Base-by-base conservation (phyloP, 2,329 filamentous ascomycete species). In the Didymella segeticola region DNA sequence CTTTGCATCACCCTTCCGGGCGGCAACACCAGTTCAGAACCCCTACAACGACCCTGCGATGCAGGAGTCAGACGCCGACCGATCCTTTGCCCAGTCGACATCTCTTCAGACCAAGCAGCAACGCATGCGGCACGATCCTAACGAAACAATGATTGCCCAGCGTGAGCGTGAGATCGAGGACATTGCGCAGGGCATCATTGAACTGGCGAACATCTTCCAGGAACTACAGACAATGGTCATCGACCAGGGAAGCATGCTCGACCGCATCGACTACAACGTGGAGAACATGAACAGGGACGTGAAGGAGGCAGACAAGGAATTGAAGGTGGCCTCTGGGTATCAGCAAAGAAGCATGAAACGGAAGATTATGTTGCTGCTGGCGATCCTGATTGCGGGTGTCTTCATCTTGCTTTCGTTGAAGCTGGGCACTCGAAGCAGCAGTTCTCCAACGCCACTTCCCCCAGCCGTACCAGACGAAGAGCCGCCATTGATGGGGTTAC, bases 121-220 rank as follows among this genome's bases (percentile, higher is more conserved):
- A 45, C 73, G 76, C 67, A 84, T 83, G 62, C 82, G 85, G 51
- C 78, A 89, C 25, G 85, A 87, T 53, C 89, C 87, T 53, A 79
- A 79, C 36, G 93, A 98, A 71, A 82, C 87, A 2, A 86, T 86
- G 30, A 98, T 99, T 64, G 85, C 88, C 57, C 95, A 98, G 74
- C 90, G 95, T 60, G 95, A 99, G 77, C 88, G 90, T 33, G 95
- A 98, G 75, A 99, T 99, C 67, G 96, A 96, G 70, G 93, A 97
- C 66, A 99, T 99, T 60, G 95, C 95, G 2, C 93, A 97, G 72
- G 93, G 95, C 53, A 98, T 99, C 75, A 98, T 99, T 68, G 93
- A 98, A 72, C 81, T 99, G 7, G 91, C 93, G 4, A 95, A 97
- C 73, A 91, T 99, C 43, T 99, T 99, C 79, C 91, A 96, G 58